Evolutionary conservation across 257 asterid genomes (phyloP), one percentile per base, ranked within the genome.

Genomic region (Capsicum baccatum): DNA sequence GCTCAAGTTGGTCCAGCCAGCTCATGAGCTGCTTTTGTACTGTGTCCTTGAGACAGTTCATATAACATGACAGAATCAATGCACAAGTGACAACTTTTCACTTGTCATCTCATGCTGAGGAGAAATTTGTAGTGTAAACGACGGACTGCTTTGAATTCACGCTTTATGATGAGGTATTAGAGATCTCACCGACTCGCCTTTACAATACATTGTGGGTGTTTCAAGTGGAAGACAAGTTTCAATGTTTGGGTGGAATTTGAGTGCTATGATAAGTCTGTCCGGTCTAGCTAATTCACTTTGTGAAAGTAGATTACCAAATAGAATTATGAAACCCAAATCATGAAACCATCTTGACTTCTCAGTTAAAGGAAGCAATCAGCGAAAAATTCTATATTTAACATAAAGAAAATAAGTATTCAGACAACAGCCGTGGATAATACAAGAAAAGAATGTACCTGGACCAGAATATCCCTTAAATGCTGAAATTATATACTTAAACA

Each of bases 401-500:
- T 50, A 74, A 50, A 74, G 60, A 48, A 73, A 74, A 21, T 11
- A 48, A 47, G 19, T 74, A 54, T 50, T 48, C 80, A 50, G 80
- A 74, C 19, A 48, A 3, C 16, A 67, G 48, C 14, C 19, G 13
- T 74, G 80, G 60, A 74, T 50, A 50, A 50, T 74, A 17, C 59
- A 74, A 48, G 60, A 50, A 50, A 73, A 74, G 44, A 19, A 74
- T 21, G 60, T 74, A 50, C 60, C 57, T 74, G 60, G 80, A 48
- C 44, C 80, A 74, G 60, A 74, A 74, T 74, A 74, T 74, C 59
- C 60, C 50, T 13, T 48, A 52, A 74, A 74, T 74, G n/a, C 17
- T 26, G n/a, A 19, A 74, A 74, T 50, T 21, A 74, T 50, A 26
- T 48, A 62, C 62, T 60, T 16, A 79, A 79, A 84, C 33, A 91